Base-by-base conservation (phyloP, 768 basidiomycete genomes). In the Trametes punicea region DNA sequence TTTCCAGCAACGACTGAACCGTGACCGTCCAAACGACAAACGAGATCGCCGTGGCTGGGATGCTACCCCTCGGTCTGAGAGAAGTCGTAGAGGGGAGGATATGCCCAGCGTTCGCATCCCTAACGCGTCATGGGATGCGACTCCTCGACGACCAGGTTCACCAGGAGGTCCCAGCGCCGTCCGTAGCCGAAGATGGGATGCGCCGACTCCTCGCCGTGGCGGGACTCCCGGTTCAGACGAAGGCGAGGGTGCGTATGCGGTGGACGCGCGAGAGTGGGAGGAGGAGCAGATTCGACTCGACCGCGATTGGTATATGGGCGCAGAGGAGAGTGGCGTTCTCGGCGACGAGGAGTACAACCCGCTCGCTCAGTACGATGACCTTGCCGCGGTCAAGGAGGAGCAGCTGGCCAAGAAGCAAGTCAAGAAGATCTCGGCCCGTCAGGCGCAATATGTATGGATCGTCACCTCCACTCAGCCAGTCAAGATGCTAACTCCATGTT, bases 231-330 rank as follows among this genome's bases (percentile, higher is more conserved):
- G 90, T 42, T 83, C 77, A 44, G 86, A 85, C 29, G 85, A 81
- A 47, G 80, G 74, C 23, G 55, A 56, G 6, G 63, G 57, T 21
- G 63, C 54, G 5, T 13, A 60, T 9, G 83, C 81, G 7, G 70
- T 95, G 26, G 89, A 94, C 67, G 77, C 81, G 40, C 78, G 89
- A 46, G 96, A 97, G 65, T 99, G 96, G 97, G 97, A 98, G 70
- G 96, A 98, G 65, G 97, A 98, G 69, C 93, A 97, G 69, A 80
- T 93, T 11, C 80, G 80, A 56, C 67, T 98, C 65, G 97, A 99
- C 70, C 78, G 97, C 25, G 94, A 98, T 66, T 99, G 97, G 97
- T 99, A 98, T 68, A 87, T 84, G 49, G 87, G 89, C 41, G 91
- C 90, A 21, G 96, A 94, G 65, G 93, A 93, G 57, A 85, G 82